Evolutionary conservation across 169 alveolate genomes (phyloP).

Genomic region (Amoebophrya sp.): DNA sequence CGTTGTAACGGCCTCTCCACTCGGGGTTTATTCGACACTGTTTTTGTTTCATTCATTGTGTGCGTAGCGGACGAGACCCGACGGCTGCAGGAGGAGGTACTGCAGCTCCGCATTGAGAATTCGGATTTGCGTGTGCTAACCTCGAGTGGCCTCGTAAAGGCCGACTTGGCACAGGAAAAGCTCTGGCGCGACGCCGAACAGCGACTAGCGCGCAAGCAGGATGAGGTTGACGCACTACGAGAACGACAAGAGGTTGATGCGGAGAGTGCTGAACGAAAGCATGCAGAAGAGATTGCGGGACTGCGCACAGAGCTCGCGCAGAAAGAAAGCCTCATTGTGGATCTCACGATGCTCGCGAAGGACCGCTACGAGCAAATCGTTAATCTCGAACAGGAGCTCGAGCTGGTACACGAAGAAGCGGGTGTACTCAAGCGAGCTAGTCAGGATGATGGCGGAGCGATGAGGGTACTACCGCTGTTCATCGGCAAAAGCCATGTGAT

Average conservation of each 20-base stretch:
- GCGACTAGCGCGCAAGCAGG: too few relatives aligned
- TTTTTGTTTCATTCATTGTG: too few relatives aligned
- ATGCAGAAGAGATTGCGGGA: background rate
- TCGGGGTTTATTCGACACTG: too few relatives aligned
- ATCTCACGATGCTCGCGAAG: background rate
- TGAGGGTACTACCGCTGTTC: too few relatives aligned
- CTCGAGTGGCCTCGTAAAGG: background rate
- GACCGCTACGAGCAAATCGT: constrained; percentile 15
- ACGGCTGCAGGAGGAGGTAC: background rate
- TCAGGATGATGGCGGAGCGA: too few relatives aligned
- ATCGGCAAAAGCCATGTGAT: too few relatives aligned
- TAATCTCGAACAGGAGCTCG: background rate
- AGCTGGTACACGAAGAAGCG: background rate
- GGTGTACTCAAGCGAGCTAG: too few relatives aligned
- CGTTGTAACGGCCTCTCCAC: too few relatives aligned
- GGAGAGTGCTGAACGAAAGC: too few relatives aligned
- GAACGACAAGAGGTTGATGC: too few relatives aligned
- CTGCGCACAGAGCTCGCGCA: background rate
- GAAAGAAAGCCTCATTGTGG: background rate
- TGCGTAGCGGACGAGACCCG: background rate
- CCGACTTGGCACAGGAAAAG: background rate
- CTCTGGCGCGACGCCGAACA: too few relatives aligned
- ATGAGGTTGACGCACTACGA: too few relatives aligned
- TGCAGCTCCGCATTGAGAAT: background rate
- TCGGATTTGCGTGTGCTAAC: background rate